Conservation (phyloP, 176 grass and related monocot species). For the Carex scoparia region DNA sequence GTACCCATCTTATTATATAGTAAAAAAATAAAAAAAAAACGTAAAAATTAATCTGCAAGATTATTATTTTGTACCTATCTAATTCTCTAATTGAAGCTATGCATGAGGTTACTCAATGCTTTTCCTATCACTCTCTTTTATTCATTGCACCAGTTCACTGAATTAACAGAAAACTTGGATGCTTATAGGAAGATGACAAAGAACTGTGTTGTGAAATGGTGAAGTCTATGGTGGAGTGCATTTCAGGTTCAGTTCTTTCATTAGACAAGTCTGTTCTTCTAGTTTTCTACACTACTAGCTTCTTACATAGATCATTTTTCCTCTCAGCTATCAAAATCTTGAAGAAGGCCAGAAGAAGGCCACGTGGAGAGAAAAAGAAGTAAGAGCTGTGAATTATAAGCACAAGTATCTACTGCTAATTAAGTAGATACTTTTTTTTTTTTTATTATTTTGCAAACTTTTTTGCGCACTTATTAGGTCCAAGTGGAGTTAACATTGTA, state of each 20-base stretch:
- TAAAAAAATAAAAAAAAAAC: too few species aligned
- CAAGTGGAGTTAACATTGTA: neutral
- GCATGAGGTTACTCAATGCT: slow-evolving; percentile 51
- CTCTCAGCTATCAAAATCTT: neutral
- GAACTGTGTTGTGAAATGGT: slow-evolving; percentile 66
- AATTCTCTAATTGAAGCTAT: slow-evolving; percentile 62
- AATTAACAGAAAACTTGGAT: slow-evolving; percentile 14
- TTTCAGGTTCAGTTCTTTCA: slow-evolving; percentile 41
- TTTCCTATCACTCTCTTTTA: neutral
- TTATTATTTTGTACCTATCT: too few species aligned
- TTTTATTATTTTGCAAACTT: neutral
- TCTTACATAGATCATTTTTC: neutral
- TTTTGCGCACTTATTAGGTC: neutral
- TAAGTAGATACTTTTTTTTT: neutral
- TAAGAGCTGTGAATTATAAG: neutral
- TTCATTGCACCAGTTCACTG: slow-evolving; percentile 4
- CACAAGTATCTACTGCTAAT: neutral
- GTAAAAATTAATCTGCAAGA: too few species aligned
- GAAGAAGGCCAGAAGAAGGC: neutral
- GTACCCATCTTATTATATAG: too few species aligned
- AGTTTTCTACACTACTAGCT: neutral
- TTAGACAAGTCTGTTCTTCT: neutral
- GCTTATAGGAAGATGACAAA: slow-evolving; percentile 61
- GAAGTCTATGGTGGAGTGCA: slow-evolving; percentile 56
- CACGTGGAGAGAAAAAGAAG: neutral